phyloP scores from a whole-genome alignment of 2,329 filamentous ascomycete genomes.

The Plectosphaerella plurivora region DNA sequence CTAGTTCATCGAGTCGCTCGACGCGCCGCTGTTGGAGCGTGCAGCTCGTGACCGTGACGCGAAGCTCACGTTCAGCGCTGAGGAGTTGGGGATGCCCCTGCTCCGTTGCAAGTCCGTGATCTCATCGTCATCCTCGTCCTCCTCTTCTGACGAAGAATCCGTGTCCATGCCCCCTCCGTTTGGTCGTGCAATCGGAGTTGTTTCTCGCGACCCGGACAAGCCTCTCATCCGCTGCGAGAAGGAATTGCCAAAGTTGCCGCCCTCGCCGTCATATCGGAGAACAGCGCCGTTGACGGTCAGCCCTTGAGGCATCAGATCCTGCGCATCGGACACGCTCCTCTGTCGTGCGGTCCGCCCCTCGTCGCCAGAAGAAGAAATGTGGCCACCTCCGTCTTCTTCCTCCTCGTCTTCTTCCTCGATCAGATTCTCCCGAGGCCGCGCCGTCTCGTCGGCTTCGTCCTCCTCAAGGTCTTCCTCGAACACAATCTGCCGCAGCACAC shows the following conservation, averaged over 20 bases:
- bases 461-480: constrained; percentile 68
- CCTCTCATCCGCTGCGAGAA: constrained; percentile 7
- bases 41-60: not conserved
- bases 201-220: constrained; percentile 32
- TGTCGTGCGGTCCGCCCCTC: constrained; percentile 54
- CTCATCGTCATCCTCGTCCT: not conserved
- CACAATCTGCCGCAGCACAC: constrained; percentile 78
- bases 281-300: constrained; percentile 13
- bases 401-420: constrained; percentile 41
- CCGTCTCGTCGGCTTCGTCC: constrained; percentile 47
- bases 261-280: too few relatives aligned
- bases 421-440: constrained; percentile 10
- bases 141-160: not conserved
- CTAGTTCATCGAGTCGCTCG: not conserved
- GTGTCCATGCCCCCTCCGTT: not conserved
- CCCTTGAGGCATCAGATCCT: constrained; percentile 27
- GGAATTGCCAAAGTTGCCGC: not conserved
- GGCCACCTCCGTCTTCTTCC: constrained; percentile 36
- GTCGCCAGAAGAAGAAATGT: constrained; percentile 35
- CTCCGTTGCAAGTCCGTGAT: not conserved
- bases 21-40: constrained; percentile 2
- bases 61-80: constrained; percentile 6
- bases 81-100: constrained; percentile 1
- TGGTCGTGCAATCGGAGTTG: not conserved
- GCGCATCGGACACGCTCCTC: constrained; percentile 45